Percentiles rank a stretch among this genome's conserved stretches.
These are phyloP conservation scores for Nematocida ironsii DNA, from an alignment of 371 early-diverging fungal genomes.

Conservation along the genomic window DNA sequence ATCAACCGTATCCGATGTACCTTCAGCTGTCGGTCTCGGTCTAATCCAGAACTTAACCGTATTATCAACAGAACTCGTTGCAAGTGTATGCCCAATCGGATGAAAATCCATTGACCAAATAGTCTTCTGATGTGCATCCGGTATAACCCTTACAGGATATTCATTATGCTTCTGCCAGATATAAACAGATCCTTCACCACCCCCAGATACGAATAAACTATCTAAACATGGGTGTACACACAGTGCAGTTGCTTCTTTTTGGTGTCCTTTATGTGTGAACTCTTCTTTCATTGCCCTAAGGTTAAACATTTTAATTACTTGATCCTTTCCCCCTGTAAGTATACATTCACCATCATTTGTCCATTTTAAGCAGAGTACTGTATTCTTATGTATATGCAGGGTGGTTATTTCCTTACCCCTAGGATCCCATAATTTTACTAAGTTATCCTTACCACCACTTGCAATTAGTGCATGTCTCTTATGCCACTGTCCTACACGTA, in stretches of 20 bases:
- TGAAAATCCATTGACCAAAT: conserved; percentile 98
- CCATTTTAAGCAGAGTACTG: conserved; percentile 84
- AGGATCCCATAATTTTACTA: conserved; percentile 97
- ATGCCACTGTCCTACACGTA: conserved; percentile 96
- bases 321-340: conserved; percentile 87
- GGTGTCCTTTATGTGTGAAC: conserved; percentile 82
- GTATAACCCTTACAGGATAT: conserved; percentile 74
- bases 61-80: conserved; percentile 91
- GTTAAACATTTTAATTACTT: conserved; percentile 86
- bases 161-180: conserved; percentile 79
- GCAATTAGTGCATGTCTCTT: conserved; percentile 86
- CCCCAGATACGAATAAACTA: conserved; percentile 81
- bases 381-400: conserved; percentile 90
- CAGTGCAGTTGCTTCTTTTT: conserved; percentile 80
- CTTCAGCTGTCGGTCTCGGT: conserved; percentile 74
- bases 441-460: conserved; percentile 93
- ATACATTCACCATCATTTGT: conserved; percentile 94
- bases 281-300: conserved; percentile 88
- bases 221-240: conserved; percentile 71
- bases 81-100: conserved; percentile 92
- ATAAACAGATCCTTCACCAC: conserved; percentile 83
- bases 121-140: conserved; percentile 84
- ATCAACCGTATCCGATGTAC: background rate
- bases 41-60: conserved; percentile 96
- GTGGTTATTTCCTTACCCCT: conserved; percentile 83